phyloP scores from a whole-genome alignment of 306 rosid genomes.

The Acacia acuminata region DNA sequence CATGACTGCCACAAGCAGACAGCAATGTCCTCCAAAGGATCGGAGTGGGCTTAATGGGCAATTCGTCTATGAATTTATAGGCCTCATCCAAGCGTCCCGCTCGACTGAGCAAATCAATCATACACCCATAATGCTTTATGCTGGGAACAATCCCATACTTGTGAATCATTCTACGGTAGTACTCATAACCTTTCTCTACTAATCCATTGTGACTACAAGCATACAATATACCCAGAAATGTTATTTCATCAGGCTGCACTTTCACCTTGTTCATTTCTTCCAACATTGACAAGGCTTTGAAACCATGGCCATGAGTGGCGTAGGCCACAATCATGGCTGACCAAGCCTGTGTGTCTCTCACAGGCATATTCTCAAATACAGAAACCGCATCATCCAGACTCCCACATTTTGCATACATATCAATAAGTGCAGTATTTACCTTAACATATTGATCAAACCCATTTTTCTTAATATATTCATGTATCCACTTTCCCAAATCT shows the following conservation, averaged over 20 bases:
- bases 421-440: constrained; percentile 82
- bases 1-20: constrained; percentile 69
- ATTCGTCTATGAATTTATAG: constrained; percentile 60
- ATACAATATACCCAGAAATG: constrained; percentile 67
- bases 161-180: constrained; percentile 60
- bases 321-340: constrained; percentile 73
- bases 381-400: constrained; percentile 65
- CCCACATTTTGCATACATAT: constrained; percentile 87
- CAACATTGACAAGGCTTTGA: constrained; percentile 55
- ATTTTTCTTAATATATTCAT: constrained; percentile 78
- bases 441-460: constrained; percentile 68
- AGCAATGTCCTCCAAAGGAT: constrained; percentile 82
- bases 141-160: constrained; percentile 61
- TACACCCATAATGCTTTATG: constrained; percentile 84
- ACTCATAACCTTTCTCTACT: constrained; percentile 63
- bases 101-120: constrained; percentile 87
- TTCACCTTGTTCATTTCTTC: constrained; percentile 65
- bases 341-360: constrained; percentile 83
- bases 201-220: constrained; percentile 87
- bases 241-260: constrained; percentile 73
- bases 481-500: constrained; percentile 81
- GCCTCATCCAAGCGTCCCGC: constrained; percentile 73
- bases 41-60: constrained; percentile 68
- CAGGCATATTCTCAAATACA: constrained; percentile 62
- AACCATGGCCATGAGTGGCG: constrained; percentile 79